Evolutionary conservation across 768 basidiomycete species (phyloP).

Genomic region (Leccinum disarticulatum): DNA sequence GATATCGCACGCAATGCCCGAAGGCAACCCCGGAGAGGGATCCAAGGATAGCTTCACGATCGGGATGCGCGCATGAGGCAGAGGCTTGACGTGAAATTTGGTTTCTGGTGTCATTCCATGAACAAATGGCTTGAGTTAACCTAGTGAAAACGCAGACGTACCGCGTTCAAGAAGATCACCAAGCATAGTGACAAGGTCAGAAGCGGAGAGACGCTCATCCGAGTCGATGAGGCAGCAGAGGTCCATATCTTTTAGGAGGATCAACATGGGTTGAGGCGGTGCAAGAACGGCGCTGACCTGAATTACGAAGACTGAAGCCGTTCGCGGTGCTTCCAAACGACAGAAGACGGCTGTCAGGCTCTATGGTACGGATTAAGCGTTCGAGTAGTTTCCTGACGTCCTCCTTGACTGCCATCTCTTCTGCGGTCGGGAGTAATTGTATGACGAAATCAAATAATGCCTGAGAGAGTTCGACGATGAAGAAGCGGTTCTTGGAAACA

Average conservation of each 20-base stretch:
- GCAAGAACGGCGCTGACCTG: constrained; percentile 51
- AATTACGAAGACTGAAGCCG: constrained; percentile 94
- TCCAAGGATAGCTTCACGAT: constrained; percentile 96
- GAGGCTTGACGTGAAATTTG: constrained; percentile 92
- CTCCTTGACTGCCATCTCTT: constrained; percentile 94
- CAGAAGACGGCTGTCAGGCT: constrained; percentile 84
- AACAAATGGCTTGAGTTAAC: constrained; percentile 12
- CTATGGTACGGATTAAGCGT: constrained; percentile 91
- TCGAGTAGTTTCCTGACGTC: constrained; percentile 94
- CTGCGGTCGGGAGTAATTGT: constrained; percentile 84
- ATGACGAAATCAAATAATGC: constrained; percentile 93
- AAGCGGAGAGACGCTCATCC: constrained; percentile 71
- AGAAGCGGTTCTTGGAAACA: constrained; percentile 54
- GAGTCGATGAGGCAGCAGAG: constrained; percentile 95
- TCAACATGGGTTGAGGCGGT: constrained; percentile 10
- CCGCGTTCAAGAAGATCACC: constrained; percentile 92
- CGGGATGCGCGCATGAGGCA: constrained; percentile 96
- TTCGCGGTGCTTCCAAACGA: constrained; percentile 98
- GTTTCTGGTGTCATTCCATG: constrained; percentile 60
- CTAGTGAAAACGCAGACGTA: constrained; percentile 39
- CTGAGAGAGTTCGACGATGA: constrained; percentile 80
- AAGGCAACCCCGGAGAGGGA: constrained; percentile 75
- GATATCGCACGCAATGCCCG: constrained; percentile 96
- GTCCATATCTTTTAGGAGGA: constrained; percentile 81
- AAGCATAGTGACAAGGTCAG: constrained; percentile 91